Evolutionary conservation across 164 flowering plant genomes (phyloP), one percentile per base, ranked within the genome.

Genomic region (Stephania cephalantha): DNA sequence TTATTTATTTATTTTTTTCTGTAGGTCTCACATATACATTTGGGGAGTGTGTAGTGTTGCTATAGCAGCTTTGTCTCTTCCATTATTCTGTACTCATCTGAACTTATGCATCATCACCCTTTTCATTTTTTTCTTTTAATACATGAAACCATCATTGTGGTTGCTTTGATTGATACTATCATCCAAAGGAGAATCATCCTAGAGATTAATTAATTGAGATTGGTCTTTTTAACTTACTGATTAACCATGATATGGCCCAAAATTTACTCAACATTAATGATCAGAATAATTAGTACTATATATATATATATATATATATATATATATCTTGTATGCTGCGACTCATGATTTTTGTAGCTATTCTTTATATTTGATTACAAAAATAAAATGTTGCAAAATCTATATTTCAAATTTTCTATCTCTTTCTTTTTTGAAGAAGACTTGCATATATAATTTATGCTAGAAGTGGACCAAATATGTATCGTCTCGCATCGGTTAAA

Each of bases 21-120:
- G 42, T 35, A 35, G 42, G 42, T 35, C 42, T 35, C 42, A 35
- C 42, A 35, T 35, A 35, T 35, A 35, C 42, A 35, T 35, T 2
- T 35, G 42, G 42, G 42, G 42, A 35, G 42, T 35, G 42, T 35
- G 42, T 25, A 25, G 25, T 35, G 42, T 35, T 35, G 42, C 42
- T 35, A 35, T 35, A 22, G 68, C 44, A 61, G 77, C 67, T 75
- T 69, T 69, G 42, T 58, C 68, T 8, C 42, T 53, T 76, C 81
- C 73, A 84, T 84, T 78, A 82, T 84, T 84, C 76, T 82, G 83
- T 77, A 85, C 85, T 86, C 85, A 83, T 85, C 86, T 76, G 75
- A 81, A 72, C 74, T 73, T 48, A 46, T 2, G 22, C 76, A 78
- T 78, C 46, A 71, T 63, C 46, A 13, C 76, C 78, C 71, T 35